A percentile compares a stretch with the other conserved stretches of the same genome.
These are phyloP conservation scores for Ilex asprella DNA, from an alignment of 257 asterid species.

Conservation along the genomic window DNA sequence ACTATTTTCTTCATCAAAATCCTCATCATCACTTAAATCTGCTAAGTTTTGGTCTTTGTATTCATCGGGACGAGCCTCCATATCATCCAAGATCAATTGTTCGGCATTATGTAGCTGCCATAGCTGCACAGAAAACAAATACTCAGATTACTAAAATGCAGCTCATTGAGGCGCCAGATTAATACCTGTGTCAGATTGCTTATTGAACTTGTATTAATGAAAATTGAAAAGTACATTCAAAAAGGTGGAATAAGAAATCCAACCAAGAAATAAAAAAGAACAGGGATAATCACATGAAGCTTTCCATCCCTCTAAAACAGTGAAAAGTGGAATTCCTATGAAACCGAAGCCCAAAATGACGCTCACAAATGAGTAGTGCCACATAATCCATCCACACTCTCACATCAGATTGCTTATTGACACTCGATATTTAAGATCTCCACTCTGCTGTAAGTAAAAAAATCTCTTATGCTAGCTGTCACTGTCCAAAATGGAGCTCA, in stretches of 20 bases:
- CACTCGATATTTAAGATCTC: too few relatives aligned
- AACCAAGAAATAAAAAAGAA: slow-evolving; percentile 8
- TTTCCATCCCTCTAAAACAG: too few relatives aligned
- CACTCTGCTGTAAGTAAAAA: too few relatives aligned
- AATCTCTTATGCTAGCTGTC: too few relatives aligned
- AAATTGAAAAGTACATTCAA: too few relatives aligned
- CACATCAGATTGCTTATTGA: too few relatives aligned
- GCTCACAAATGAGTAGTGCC: too few relatives aligned
- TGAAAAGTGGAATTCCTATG: too few relatives aligned
- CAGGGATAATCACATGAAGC: not conserved
- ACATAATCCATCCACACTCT: too few relatives aligned
- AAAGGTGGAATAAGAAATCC: not conserved
- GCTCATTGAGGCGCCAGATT: not conserved
- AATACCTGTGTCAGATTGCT: not conserved
- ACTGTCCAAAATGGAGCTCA: too few relatives aligned
- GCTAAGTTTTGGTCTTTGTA: slow-evolving; percentile 53
- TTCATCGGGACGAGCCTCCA: slow-evolving; percentile 70
- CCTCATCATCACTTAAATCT: slow-evolving; percentile 75
- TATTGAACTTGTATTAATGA: not conserved
- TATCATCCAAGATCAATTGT: slow-evolving; percentile 89
- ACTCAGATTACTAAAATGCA: slow-evolving; percentile 3
- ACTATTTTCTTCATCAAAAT: slow-evolving; percentile 60
- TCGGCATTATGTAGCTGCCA: slow-evolving; percentile 96
- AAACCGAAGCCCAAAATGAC: too few relatives aligned
- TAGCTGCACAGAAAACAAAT: slow-evolving; percentile 39